Base-by-base conservation (phyloP, 768 basidiomycete species). In the Amanita jacksonii region DNA sequence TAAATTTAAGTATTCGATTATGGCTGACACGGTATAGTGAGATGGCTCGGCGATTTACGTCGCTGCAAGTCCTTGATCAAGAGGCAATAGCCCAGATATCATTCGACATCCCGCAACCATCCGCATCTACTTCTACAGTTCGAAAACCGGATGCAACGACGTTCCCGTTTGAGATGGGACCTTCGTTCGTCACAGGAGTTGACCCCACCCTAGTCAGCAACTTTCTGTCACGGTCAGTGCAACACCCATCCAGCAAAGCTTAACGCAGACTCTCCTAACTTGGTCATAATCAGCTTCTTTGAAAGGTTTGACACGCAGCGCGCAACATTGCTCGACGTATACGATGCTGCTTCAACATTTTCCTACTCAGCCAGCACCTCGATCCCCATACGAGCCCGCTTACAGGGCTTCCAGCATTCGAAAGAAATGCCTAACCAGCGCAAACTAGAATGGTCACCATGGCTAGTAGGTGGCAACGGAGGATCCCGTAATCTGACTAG, bases 291-390 rank as follows among this genome's bases (percentile, higher is more conserved):
- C 49, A 93, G 89, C 38, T 96, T 84, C 63, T 92, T 97, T 65
- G 76, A 81, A 7, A 59, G 78, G 1, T 93, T 87, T 60, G 96
- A 99, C 59, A 72, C 65, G 15, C 77, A 86, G 50, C 79, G 94
- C 13, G 62, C 71, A 0, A 63, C 69, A 0, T 72, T 97, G 5
- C 55, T 75, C 12, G 69, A 81, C 36, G 88, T 74, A 15, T 99
- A 98, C 58, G 77, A 86, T 47, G 78, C 85, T 1, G 65, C 74
- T 8, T 86, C 93, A n/a, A 93, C 91, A 6, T 92, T 97, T 59
- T 96, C 92, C 1, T 85, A 82, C 58, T 85, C 83, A 15, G 77
- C 78, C 53, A 93, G 92, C 58, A 93, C 92, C 1, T 58, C 75
- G 5, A 85, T 93, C 49, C 88, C 88, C 3, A 59, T 71, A 5